phyloP scores from a whole-genome alignment of 2,329 filamentous ascomycete genomes.

The Peltaster fructicola region DNA sequence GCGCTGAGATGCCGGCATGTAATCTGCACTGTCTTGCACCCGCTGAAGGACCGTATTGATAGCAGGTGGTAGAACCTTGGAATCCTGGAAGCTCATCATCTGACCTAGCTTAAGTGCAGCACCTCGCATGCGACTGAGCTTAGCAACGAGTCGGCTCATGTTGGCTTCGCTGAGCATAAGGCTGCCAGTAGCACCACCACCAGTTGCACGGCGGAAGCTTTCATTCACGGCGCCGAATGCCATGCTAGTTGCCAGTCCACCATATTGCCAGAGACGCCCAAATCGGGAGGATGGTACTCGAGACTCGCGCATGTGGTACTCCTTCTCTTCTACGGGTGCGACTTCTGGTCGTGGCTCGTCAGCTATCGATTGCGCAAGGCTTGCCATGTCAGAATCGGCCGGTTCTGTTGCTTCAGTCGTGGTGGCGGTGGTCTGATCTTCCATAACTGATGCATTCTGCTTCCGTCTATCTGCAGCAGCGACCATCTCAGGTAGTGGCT shows the following conservation, averaged over 20 bases:
- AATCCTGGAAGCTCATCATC: conserved; percentile 96
- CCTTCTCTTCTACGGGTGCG: background rate
- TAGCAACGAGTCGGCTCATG: conserved; percentile 82
- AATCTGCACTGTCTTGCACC: conserved; percentile 91
- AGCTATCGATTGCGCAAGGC: conserved; percentile 20
- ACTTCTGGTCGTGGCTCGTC: conserved; percentile 14
- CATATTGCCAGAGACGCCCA: conserved; percentile 84
- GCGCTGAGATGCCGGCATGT: conserved; percentile 90
- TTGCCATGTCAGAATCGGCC: conserved; percentile 19
- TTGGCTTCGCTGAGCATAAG: conserved; percentile 77
- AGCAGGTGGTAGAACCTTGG: conserved; percentile 75
- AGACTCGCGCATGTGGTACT: conserved; percentile 67
- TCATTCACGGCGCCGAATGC: conserved; percentile 81
- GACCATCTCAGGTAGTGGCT: conserved; percentile 19
- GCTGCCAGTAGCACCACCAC: conserved; percentile 50
- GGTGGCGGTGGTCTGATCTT: conserved; percentile 1
- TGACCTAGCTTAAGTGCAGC: conserved; percentile 94
- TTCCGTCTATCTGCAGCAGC: conserved; percentile 12
- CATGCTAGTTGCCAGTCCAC: conserved; percentile 86
- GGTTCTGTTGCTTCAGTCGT: conserved; percentile 1
- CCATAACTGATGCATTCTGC: conserved; percentile 5
- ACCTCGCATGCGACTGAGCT: conserved; percentile 88
- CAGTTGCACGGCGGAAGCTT: conserved; percentile 61
- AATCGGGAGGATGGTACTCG: conserved; percentile 76
- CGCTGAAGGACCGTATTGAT: conserved; percentile 83